Evolutionary conservation across 2,329 filamentous ascomycete species (phyloP).

Genomic region (Emmonsiellopsis sp.): DNA sequence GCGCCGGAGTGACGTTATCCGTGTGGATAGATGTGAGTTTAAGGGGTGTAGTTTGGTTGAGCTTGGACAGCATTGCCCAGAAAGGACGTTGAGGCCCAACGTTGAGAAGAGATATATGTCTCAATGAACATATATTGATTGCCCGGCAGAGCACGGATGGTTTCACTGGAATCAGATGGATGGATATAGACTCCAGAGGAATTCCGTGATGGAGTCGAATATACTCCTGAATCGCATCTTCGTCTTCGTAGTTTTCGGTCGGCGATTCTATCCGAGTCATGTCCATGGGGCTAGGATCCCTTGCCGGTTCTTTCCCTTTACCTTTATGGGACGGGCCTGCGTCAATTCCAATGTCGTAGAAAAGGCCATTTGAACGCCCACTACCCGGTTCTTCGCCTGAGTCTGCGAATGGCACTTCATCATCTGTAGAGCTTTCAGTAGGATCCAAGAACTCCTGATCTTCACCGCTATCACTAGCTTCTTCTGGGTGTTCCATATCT

Average conservation of each 20-base stretch:
- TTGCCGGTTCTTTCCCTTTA: constrained; percentile 8
- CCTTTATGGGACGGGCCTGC: constrained; percentile 3
- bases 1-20: constrained; percentile 47
- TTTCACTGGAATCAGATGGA: constrained; percentile 53
- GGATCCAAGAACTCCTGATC: constrained; percentile 17
- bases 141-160: constrained; percentile 47
- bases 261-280: background rate
- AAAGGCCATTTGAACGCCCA: background rate
- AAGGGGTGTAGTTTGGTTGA: constrained; percentile 44
- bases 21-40: constrained; percentile 51
- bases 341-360: background rate
- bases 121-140: constrained; percentile 49
- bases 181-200: constrained; percentile 43
- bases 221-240: constrained; percentile 36
- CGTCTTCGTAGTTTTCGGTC: background rate
- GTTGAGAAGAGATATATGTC: constrained; percentile 51
- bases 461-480: constrained; percentile 17
- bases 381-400: background rate
- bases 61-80: constrained; percentile 48
- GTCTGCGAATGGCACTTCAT: background rate
- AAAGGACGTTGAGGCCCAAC: constrained; percentile 53
- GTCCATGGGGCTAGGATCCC: background rate
- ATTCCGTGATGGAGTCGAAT: constrained; percentile 50
- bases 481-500: constrained; percentile 25
- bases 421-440: background rate